Evolutionary conservation across 2,329 filamentous ascomycete species (phyloP), one percentile per base, ranked within the genome.

Genomic region (Capronia coronata): DNA sequence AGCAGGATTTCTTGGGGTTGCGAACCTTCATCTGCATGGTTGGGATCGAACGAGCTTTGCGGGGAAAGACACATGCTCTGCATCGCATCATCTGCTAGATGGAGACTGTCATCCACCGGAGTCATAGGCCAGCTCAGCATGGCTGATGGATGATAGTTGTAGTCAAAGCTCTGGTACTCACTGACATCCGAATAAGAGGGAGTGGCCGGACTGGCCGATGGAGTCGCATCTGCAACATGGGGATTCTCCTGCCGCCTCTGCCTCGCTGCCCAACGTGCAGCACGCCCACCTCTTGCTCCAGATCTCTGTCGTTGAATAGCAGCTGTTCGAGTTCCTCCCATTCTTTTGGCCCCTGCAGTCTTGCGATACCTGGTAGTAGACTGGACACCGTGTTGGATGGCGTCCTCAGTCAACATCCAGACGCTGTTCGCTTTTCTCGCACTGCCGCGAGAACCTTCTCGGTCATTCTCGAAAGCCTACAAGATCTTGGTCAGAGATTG

Each of bases 311-410:
- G 66, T 52, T 68, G 63, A 48, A 67, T 63, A 14, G 65, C 65
- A 23, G 68, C 64, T 16, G 62, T 57, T n/a, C 71, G 66, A 30
- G 65, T 63, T 52, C 58, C 64, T 32, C 59, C 56, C n/a, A 59
- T 49, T 53, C 68, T 71, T 55, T 69, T 74, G 54, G 62, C 62
- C 48, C 63, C 63, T 13, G 63, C 61, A 43, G 65, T 60, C 51
- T 69, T 61, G 57, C 85, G 79, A 65, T 86, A 89, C 56, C 84
- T 74, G 1, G 91, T 96, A 0, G 91, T 97, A 51, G 87, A 91
- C 67, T 89, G 81, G 43, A 96, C 86, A 21, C 87, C 86, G 19
- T 84, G 70, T 16, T 69, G 68, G 25, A 87, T 70, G 0, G 87
- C 87, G 65, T 83, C 81, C 1, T 80, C 71, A 29, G 83, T 82